Base-by-base conservation (phyloP, 2,329 filamentous ascomycete species). In the Tolypocladium tropicale region DNA sequence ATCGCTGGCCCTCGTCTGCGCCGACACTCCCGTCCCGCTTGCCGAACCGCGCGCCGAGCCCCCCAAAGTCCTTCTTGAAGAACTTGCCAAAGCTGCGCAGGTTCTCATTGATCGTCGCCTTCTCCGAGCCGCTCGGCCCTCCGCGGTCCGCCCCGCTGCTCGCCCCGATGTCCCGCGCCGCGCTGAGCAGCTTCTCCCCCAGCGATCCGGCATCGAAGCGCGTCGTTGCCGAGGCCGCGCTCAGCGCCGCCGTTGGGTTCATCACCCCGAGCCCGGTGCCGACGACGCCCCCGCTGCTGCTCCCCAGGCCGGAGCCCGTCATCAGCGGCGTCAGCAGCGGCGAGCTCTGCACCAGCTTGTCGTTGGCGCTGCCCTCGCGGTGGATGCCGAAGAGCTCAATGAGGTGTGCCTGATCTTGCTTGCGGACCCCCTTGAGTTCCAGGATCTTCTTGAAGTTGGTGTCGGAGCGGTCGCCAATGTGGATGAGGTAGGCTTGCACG, bases 41-140 rank as follows among this genome's bases (percentile, higher is more conserved):
- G 51, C 88, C 88, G 69, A 92, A 92, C 61, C 88, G 76, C 12
- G 82, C 83, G 2, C 88, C 86, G 60, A 93, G 80, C 2, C 85
- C 83, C 33, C 89, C 88, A 60, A 93, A 85, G 74, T 96, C 93
- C 60, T 93, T 78, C 60, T 88, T 85, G 76, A 97, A 97, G 74
- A 97, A 96, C 73, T 95, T 96, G 28, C 93, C 93, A 72, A 99
- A 89, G 69, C 90, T 96, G 75, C 90, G 92, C 72, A 97, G 70
- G 71, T 96, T 96, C 72, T 95, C 92, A 68, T 96, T 95, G 61
- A 96, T 82, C 54, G 88, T 90, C 9, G 82, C 83, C 64, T 86
- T 84, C 55, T 82, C 78, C 55, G 77, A 66, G 18, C 73, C 76
- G 16, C 62, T 75, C 59, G 73, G 73, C 39, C 50, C 43, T 28